Evolutionary conservation across 257 asterid genomes (phyloP), one percentile per base, ranked within the genome.

Genomic region (Solanum boliviense): DNA sequence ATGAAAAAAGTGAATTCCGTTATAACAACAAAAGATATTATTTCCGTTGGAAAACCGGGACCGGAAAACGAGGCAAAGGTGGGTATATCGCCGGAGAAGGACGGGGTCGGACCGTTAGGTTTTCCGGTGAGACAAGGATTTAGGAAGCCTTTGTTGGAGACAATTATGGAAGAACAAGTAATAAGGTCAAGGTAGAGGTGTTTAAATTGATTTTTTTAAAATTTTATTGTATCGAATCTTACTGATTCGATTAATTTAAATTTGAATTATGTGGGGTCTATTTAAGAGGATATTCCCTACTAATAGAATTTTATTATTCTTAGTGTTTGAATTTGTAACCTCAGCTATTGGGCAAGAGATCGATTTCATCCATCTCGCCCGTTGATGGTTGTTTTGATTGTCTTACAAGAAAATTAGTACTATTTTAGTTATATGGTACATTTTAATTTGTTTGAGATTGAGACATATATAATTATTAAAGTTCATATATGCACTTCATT

Each of bases 1-100:
- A 93, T 94, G 91, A 91, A 90, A 91, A 88, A 94, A 73, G 87
- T 93, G 35, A 92, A 89, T 83, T 92, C 95, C 34, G 21, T 91
- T 18, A 91, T 94, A 75, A 92, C 94, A 36, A 92, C 94, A 25
- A 94, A 93, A 0, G 98, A 95, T 86, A 93, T 87, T 92, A 93
- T 86, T 91, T 68, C 93, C 90, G 3, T 93, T 44, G 95, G 95
- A 13, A 91, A 74, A 38, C 75, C 11, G 23, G 81, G 48, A 31
- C 15, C 31, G 18, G 75, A 23, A 73, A 89, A 7, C 18, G 83
- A 20, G 32, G 78, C 20, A 52, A 62, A 7, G 39, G 39, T 0
- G 78, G 52, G 9, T 3, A 48, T 32, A 6, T 73, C 29, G 0
- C 7, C 20, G 44, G 88, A 13, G 39, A 71, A 39, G 13, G 84